phyloP scores from a whole-genome alignment of 2,329 filamentous ascomycete species.

The Verticillium nubilum region DNA sequence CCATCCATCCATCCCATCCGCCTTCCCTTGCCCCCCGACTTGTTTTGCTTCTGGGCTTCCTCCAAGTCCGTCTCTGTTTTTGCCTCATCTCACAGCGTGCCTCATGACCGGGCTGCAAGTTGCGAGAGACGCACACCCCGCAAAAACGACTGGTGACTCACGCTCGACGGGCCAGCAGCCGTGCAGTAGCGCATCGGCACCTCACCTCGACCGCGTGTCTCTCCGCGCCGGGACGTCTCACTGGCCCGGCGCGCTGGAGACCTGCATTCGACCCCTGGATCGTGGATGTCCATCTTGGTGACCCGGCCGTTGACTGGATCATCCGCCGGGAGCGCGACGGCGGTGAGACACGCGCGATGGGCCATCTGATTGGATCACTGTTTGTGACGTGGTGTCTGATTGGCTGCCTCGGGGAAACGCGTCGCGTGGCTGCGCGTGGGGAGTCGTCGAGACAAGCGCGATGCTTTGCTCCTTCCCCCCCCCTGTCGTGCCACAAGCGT shows the following conservation, averaged over 20 bases:
- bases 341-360: not conserved
- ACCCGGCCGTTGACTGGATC: not conserved
- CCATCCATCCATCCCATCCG: not conserved
- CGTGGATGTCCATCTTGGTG: not conserved
- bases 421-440: not conserved
- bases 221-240: not conserved
- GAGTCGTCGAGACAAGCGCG: not conserved
- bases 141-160: not conserved
- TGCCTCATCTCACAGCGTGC: not conserved
- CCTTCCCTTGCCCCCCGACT: not conserved
- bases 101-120: not conserved
- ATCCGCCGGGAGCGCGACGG: not conserved
- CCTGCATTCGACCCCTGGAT: not conserved
- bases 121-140: no score
- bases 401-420: not conserved
- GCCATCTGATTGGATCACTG: not conserved
- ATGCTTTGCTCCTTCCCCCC: not conserved
- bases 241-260: not conserved
- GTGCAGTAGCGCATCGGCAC: not conserved
- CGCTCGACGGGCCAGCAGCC: not conserved
- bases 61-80: not conserved
- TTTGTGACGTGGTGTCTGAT: not conserved
- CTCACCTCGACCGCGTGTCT: not conserved
- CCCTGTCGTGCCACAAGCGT: not conserved
- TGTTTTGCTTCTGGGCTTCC: not conserved